Conservation (phyloP, 2,329 filamentous ascomycete species). For the Cryoendolithus antarcticus region DNA sequence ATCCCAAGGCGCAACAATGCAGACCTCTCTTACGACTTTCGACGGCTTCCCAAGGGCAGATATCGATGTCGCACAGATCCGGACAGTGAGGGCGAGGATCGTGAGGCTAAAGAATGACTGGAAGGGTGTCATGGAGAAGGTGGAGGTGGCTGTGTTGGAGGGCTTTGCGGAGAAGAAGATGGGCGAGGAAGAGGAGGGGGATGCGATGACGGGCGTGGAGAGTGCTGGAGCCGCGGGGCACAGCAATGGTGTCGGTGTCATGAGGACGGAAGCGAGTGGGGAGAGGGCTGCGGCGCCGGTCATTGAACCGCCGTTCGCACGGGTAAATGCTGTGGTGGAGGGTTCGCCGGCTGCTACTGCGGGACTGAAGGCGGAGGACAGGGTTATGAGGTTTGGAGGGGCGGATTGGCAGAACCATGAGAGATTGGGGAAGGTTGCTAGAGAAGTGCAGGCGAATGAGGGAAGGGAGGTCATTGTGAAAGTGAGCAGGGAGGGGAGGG, state of each 20-base stretch:
- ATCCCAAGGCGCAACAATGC: conserved; percentile 87
- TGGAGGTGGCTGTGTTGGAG: conserved; percentile 79
- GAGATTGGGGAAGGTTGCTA: conserved; percentile 70
- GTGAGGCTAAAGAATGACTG: conserved; percentile 87
- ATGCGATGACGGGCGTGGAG: not conserved
- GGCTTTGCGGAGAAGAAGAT: conserved; percentile 53
- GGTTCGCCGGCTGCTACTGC: conserved; percentile 72
- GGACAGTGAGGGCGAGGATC: conserved; percentile 83
- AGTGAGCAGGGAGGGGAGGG: conserved; percentile 44
- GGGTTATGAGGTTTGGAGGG: conserved; percentile 72
- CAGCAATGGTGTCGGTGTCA: no score
- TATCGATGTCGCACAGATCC: conserved; percentile 89
- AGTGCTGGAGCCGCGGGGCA: not conserved
- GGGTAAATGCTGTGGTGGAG: conserved; percentile 68
- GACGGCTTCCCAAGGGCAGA: conserved; percentile 91
- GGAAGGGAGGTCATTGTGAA: conserved; percentile 61
- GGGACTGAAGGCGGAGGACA: conserved; percentile 68
- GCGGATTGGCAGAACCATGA: conserved; percentile 80
- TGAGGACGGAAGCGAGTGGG: no score
- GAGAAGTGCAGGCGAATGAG: conserved; percentile 80
- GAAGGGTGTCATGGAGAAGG: conserved; percentile 69
- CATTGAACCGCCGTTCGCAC: conserved; percentile 63
- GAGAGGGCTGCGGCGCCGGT: conserved; percentile 18
- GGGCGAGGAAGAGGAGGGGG: conserved; percentile 3
- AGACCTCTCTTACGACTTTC: conserved; percentile 69